Evolutionary conservation across 352 stramenopile genomes (phyloP).

Genomic region (Pythium apleroticum): DNA sequence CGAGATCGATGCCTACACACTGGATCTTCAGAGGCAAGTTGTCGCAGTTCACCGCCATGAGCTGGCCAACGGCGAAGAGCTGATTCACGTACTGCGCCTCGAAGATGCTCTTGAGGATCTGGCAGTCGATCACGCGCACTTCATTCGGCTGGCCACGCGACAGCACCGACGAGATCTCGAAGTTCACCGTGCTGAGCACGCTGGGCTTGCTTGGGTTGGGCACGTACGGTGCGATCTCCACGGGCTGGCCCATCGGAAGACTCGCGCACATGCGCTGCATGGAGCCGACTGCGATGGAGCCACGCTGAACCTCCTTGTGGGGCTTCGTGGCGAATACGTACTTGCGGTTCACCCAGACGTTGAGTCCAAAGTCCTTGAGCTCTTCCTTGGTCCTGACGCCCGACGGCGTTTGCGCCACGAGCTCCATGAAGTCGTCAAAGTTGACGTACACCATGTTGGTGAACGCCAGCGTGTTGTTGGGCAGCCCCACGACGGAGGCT

Average conservation of each 20-base stretch:
- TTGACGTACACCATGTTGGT: conserved; percentile 85
- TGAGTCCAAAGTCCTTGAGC: conserved; percentile 67
- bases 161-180: conserved; percentile 81
- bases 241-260: conserved; percentile 62
- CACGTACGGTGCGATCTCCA: conserved; percentile 64
- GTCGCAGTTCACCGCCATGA: conserved; percentile 65
- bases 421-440: conserved; percentile 68
- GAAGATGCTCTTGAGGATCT: conserved; percentile 62
- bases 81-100: conserved; percentile 74
- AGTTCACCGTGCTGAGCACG: conserved; percentile 69
- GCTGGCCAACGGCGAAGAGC: conserved; percentile 70
- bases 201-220: conserved; percentile 37
- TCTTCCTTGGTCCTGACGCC: conserved; percentile 72
- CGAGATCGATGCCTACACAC: conserved; percentile 52
- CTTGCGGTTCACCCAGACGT: conserved; percentile 83
- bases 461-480: conserved; percentile 77
- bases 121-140: conserved; percentile 71
- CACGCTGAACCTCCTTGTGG: conserved; percentile 59
- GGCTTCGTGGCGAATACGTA: conserved; percentile 80
- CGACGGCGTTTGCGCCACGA: conserved; percentile 61
- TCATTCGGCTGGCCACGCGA: conserved; percentile 63
- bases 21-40: conserved; percentile 67
- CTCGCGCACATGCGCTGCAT: conserved; percentile 82
- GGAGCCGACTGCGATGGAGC: conserved; percentile 63
- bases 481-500: conserved; percentile 58